Evolutionary conservation across 805 yeast species (phyloP).

Genomic region (Hanseniaspora lachancei): DNA sequence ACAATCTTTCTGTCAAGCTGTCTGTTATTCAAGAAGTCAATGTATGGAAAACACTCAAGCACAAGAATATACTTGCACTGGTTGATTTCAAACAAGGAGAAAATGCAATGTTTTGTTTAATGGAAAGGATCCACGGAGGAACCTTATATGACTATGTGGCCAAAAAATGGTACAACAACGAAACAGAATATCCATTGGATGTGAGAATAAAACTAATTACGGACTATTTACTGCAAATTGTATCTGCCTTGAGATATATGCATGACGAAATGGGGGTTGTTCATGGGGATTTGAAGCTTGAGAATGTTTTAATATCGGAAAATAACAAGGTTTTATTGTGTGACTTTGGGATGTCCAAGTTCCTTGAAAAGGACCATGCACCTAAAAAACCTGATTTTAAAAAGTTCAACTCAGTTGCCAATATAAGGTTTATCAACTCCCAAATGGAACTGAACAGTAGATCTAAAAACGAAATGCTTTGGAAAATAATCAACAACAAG

Average conservation of each 20-base stretch:
- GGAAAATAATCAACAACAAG: slow-evolving; percentile 21
- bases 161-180: slow-evolving; percentile 45
- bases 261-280: slow-evolving; percentile 45
- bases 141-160: slow-evolving; percentile 64
- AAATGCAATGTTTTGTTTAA: slow-evolving; percentile 56
- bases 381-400: not conserved
- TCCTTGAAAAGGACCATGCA: not conserved
- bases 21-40: slow-evolving; percentile 58
- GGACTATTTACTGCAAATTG: slow-evolving; percentile 40
- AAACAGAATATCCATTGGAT: slow-evolving; percentile 23
- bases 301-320: slow-evolving; percentile 56
- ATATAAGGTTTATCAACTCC: not conserved
- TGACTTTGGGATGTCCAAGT: slow-evolving; percentile 69
- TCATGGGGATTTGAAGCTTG: slow-evolving; percentile 76
- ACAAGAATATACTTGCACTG: slow-evolving; percentile 52
- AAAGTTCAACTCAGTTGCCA: not conserved
- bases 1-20: slow-evolving; percentile 37
- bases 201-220: slow-evolving; percentile 28
- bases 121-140: slow-evolving; percentile 58
- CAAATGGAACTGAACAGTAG: not conserved
- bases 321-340: slow-evolving; percentile 41
- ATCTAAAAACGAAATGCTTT: slow-evolving; percentile 9
- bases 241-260: slow-evolving; percentile 48
- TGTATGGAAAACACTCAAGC: slow-evolving; percentile 61
- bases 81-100: slow-evolving; percentile 48